Evolutionary conservation across 495 filamentous ascomycete genomes (phyloP), one percentile per base, ranked within the genome.

Genomic region (Hyaloscypha hepaticicola): DNA sequence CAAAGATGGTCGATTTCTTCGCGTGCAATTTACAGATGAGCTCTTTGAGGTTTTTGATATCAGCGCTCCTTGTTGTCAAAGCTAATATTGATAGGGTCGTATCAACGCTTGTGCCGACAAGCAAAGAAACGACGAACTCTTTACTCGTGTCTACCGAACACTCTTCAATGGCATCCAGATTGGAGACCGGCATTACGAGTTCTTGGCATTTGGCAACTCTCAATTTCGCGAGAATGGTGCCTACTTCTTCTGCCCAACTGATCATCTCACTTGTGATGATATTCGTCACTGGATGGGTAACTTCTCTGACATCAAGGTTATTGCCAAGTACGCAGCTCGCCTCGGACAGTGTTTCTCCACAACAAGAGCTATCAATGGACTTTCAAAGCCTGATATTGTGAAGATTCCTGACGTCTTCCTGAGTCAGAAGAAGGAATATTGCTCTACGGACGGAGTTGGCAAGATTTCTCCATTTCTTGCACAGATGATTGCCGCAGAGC

Each of bases 321-420:
- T 96, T 29, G 93, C 94, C 4, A 96, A 96, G 69, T 88, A 93
- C 74, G 88, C 91, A 33, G 90, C 96, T 33, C 82, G 96, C 48
- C 76, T 98, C 16, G 95, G 96, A 0, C 96, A 98, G 76, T 96
- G 92, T 73, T 97, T 98, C 72, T 97, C 95, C 0, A 97, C 95
- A 0, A 98, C 95, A 0, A 80, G 89, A 53, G 85, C 89, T 26
- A 83, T 96, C 55, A 76, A 77, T 22, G 67, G 74, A 14, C 55
- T 66, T 4, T 68, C 66, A 7, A 57, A 53, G 14, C 65, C 67
- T 12, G 72, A 76, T 58, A 79, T 87, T 38, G 69, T 71, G 6
- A 70, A 75, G 3, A 86, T 88, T 14, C 61, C 77, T 2, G 95
- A 98, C 62, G 79, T 96, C 7, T 45, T 45, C 38, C 38, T 45